These are phyloP conservation scores for Leccinum variabile DNA, from an alignment of 1,284 basidiomycete species.

Conservation along the genomic window DNA sequence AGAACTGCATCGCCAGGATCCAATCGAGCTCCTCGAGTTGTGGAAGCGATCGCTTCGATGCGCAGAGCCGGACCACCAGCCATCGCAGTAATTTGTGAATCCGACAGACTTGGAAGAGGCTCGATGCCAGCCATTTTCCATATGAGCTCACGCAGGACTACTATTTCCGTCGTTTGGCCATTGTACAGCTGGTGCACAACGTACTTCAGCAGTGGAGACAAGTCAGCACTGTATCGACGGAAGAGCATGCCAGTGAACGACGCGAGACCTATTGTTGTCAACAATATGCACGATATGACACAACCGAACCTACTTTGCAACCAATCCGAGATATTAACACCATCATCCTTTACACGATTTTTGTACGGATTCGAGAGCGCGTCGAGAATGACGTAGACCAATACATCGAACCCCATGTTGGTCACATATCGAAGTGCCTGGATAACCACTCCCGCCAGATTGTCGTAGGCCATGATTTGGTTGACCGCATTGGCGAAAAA, in stretches of 20 bases:
- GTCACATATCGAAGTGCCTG: constrained; percentile 90
- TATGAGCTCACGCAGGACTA: constrained; percentile 90
- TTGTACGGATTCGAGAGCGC: constrained; percentile 85
- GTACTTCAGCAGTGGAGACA: constrained; percentile 86
- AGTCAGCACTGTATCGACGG: constrained; percentile 81
- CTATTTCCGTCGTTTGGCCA: constrained; percentile 84
- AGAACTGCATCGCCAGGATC: constrained; percentile 60
- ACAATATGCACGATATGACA: constrained; percentile 3
- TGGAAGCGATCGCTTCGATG: constrained; percentile 79
- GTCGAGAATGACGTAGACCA: constrained; percentile 88
- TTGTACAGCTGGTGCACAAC: constrained; percentile 88
- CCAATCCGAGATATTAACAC: constrained; percentile 91
- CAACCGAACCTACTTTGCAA: constrained; percentile 73
- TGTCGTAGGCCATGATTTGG: constrained; percentile 97
- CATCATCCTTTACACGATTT: constrained; percentile 87
- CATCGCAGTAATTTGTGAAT: constrained; percentile 86
- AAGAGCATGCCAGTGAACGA: constrained; percentile 94
- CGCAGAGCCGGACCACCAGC: constrained; percentile 87
- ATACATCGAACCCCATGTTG: constrained; percentile 91
- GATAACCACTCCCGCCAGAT: constrained; percentile 88
- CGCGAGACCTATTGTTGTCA: constrained; percentile 65
- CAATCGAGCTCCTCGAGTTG: constrained; percentile 66
- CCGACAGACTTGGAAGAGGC: constrained; percentile 84
- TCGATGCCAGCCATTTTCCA: constrained; percentile 96
- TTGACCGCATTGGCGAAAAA: constrained; percentile 89